These are phyloP conservation scores for Globisporangium cederbergense DNA, from an alignment of 352 stramenopile species.

Conservation along the genomic window DNA sequence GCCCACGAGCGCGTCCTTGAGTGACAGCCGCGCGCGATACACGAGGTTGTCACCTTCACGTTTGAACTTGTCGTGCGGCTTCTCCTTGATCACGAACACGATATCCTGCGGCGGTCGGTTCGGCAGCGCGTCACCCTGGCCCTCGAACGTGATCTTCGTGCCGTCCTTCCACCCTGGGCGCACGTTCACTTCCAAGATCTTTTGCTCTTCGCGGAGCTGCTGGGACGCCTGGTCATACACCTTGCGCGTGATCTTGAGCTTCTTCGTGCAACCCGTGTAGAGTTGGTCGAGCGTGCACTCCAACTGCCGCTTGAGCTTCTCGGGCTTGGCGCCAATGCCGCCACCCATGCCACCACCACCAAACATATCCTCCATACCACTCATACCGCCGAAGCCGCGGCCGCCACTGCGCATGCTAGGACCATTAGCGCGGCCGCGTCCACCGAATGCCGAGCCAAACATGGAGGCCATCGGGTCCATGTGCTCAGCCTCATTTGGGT, in stretches of 20 bases:
- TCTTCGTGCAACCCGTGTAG: conserved; percentile 80
- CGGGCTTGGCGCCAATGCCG: conserved; percentile 23
- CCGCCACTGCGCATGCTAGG: not conserved
- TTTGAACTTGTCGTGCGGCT: conserved; percentile 90
- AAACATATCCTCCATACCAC: conserved; percentile 32
- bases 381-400: conserved; percentile 39
- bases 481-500: conserved; percentile 69
- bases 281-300: conserved; percentile 92
- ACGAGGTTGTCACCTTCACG: conserved; percentile 94
- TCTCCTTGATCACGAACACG: conserved; percentile 93
- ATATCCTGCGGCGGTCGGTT: conserved; percentile 93
- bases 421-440: conserved; percentile 1
- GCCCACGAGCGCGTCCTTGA: conserved; percentile 95
- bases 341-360: conserved; percentile 22
- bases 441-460: conserved; percentile 28
- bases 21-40: conserved; percentile 92
- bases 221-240: conserved; percentile 71
- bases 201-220: conserved; percentile 92
- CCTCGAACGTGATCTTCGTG: conserved; percentile 96
- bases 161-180: conserved; percentile 96
- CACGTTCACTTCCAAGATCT: conserved; percentile 94
- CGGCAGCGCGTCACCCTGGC: conserved; percentile 85
- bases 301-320: conserved; percentile 78
- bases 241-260: conserved; percentile 96
- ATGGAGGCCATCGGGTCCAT: conserved; percentile 66